Base-by-base conservation (phyloP, 2,329 filamentous ascomycete species). In the Fusarium denticulatum region DNA sequence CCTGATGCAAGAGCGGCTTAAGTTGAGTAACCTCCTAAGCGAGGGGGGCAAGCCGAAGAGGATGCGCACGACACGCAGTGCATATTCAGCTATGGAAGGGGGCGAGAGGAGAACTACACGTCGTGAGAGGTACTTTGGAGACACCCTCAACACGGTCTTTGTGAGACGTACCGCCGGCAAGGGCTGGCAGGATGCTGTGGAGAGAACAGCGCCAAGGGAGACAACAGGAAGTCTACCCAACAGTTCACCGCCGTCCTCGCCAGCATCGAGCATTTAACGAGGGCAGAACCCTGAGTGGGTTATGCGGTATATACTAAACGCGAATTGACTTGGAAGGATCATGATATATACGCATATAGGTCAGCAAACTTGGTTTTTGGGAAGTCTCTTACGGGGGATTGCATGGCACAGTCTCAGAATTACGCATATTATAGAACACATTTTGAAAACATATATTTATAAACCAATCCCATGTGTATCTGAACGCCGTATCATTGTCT, bases 21-120 rank as follows among this genome's bases (percentile, higher is more conserved):
- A 88, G 24, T 81, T 93, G 15, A 90, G 89, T 72, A 90, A 86
- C 60, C 81, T 94, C 3, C 82, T 93, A 18, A 90, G 88, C 59
- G 88, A 91, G 71, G 88, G 88, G 11, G 88, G 87, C 20, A 79
- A 76, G 55, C 73, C 76, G 26, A 87, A 85, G 79, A 86, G 91
- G 22, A 86, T 90, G 79, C 85, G 94, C 30, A 95, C 88, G 6
- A 97, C 94, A 0, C 85, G 94, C 60, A 90, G 92, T 53, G 93
- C 93, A 53, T 88, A 92, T 61, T 93, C 93, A 40, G 94, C 94
- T 1, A 83, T 95, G 1, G 94, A 96, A 79, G 93, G 93, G 20
- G 92, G 93, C 3, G 86, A 88, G 60, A 88, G 94, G 69, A 86
- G 87, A 36, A 89, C 84, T 6, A 93, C 91, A 13, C 87, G 94